Evolutionary conservation across 148 eudicot genomes (phyloP).

Genomic region (Chenopodium suecicum): DNA sequence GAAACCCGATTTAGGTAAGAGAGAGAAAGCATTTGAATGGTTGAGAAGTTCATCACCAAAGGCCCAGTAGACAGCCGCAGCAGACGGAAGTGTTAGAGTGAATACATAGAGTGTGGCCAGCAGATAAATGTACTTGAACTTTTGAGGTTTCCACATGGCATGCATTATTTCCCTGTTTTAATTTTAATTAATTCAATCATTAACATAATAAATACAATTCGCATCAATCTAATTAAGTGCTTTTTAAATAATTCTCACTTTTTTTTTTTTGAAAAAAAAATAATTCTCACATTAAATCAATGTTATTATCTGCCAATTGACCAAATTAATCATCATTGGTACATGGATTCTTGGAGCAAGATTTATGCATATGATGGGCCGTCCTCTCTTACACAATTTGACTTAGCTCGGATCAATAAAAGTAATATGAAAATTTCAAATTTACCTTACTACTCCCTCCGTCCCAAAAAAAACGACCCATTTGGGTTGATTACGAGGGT

Average conservation of each 20-base stretch:
- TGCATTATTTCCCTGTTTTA: slow-evolving; percentile 62
- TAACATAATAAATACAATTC: background rate
- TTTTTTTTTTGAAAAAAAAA: background rate
- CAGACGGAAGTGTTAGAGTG: slow-evolving; percentile 81
- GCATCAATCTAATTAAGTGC: background rate
- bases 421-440: too few relatives aligned
- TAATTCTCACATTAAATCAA: background rate
- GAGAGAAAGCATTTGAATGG: slow-evolving; percentile 79
- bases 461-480: too few relatives aligned
- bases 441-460: too few relatives aligned
- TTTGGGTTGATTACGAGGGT: too few relatives aligned
- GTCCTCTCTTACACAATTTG: background rate
- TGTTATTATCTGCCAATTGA: background rate
- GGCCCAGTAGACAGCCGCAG: slow-evolving; percentile 82
- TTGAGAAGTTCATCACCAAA: slow-evolving; percentile 75
- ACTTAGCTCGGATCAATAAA: too few relatives aligned
- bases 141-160: slow-evolving; percentile 86
- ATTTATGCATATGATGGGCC: background rate
- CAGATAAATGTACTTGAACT: slow-evolving; percentile 87
- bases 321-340: background rate
- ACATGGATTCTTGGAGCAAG: background rate
- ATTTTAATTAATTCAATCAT: background rate
- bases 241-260: background rate
- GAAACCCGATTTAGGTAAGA: slow-evolving; percentile 61
- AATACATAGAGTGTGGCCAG: slow-evolving; percentile 80